Conservation (phyloP, 2,329 filamentous ascomycete genomes). For the Mycosphaerella sp. region DNA sequence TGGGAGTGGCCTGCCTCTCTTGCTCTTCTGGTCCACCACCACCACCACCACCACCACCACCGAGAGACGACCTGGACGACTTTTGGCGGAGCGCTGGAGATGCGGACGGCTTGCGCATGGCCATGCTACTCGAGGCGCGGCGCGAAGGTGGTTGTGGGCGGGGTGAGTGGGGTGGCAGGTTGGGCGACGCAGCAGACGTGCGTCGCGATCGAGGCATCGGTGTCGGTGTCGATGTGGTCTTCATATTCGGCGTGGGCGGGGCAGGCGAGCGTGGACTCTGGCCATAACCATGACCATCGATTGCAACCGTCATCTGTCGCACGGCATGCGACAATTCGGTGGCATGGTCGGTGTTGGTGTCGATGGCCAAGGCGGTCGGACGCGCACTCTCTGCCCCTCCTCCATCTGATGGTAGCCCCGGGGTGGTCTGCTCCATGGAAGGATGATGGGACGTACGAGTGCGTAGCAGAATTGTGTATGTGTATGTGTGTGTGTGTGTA, state of each 20-base stretch:
- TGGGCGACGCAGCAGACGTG: slow-evolving; percentile 14
- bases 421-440: not conserved
- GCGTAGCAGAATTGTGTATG: not conserved
- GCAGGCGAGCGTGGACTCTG: slow-evolving; percentile 14
- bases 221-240: not conserved
- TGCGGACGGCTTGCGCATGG: slow-evolving; percentile 14
- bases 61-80: slow-evolving; percentile 27
- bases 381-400: not conserved
- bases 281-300: slow-evolving; percentile 6
- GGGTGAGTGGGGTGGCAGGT: slow-evolving; percentile 12
- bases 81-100: slow-evolving; percentile 21
- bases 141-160: slow-evolving; percentile 16
- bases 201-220: slow-evolving; percentile 15
- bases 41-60: not conserved
- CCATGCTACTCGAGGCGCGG: slow-evolving; percentile 28
- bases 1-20: slow-evolving; percentile 28
- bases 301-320: slow-evolving; percentile 7
- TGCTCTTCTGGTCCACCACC: slow-evolving; percentile 17
- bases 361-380: not conserved
- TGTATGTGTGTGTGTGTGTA: no score
- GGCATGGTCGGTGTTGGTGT: slow-evolving; percentile 2
- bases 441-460: not conserved
- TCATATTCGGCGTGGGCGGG: slow-evolving; percentile 16
- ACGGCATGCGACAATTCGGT: slow-evolving; percentile 10
- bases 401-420: not conserved